Evolutionary conservation across 306 rosid genomes (phyloP).

Genomic region (Vicia sativa): DNA sequence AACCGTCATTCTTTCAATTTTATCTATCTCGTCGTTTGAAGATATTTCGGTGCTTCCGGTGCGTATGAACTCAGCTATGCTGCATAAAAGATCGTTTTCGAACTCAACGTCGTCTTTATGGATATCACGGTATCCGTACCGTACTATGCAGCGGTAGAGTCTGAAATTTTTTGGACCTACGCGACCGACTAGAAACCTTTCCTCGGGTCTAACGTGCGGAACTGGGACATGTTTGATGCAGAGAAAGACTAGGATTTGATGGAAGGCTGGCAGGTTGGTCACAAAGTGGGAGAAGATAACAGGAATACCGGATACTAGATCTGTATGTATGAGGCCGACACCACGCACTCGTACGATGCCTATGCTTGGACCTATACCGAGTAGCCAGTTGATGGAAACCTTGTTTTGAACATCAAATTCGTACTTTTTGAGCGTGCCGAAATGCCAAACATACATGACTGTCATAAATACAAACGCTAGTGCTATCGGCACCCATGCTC

Average conservation of each 20-base stretch:
- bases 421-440: conserved; percentile 76
- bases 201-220: conserved; percentile 76
- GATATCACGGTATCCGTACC: conserved; percentile 84
- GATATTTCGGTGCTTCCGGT: conserved; percentile 22
- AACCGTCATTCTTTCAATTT: conserved; percentile 61
- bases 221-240: conserved; percentile 90
- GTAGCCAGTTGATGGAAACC: conserved; percentile 88
- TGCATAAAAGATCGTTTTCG: conserved; percentile 81
- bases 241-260: conserved; percentile 88
- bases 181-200: conserved; percentile 82
- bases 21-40: conserved; percentile 41
- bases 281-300: conserved; percentile 90
- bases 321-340: conserved; percentile 79
- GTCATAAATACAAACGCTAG: conserved; percentile 56
- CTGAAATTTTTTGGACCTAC: conserved; percentile 74
- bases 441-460: conserved; percentile 85
- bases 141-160: conserved; percentile 78
- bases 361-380: conserved; percentile 72
- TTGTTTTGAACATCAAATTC: conserved; percentile 88
- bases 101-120: conserved; percentile 84
- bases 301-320: conserved; percentile 90
- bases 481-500: conserved; percentile 92
- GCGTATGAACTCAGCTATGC: conserved; percentile 86
- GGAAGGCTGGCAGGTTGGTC: conserved; percentile 95
- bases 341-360: conserved; percentile 89